Base-by-base conservation (phyloP, 2,329 filamentous ascomycete species). In the Talaromyces albobiverticillius region DNA sequence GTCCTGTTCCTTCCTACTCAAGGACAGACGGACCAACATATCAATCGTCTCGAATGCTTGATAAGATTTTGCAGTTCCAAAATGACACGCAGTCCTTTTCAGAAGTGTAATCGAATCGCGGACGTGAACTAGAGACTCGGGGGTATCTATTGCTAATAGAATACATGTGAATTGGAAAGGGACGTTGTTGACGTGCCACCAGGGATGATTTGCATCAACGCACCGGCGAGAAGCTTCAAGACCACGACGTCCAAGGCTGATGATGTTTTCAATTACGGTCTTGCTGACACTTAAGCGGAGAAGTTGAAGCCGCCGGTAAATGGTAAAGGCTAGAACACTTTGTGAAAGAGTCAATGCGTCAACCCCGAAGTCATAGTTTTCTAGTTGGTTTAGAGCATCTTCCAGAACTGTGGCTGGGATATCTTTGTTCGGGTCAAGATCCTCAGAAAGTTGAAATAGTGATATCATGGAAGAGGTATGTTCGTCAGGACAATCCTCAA, bases 141-240 rank as follows among this genome's bases (percentile, higher is more conserved):
- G 36, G 6, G 20, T 50, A 26, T 50, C 47, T n/a, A 50, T 50
- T 25, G 36, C 47, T 20, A 50, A 32, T 13, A 50, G 47, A 25
- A 50, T 41, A 32, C 47, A 50, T 11, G 47, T 50, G 23, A 50
- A 50, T 32, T 50, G 47, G 22, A 50, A 50, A 14, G 47, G 59
- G n/a, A 60, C 57, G 20, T 60, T 59, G 32, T 55, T 52, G 18
- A 60, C 57, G 22, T 60, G 59, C 59, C 59, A 60, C 59, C 59
- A 60, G 5, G 59, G 59, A 22, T 45, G 47, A 26, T 50, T 51
- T 6, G 40, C 40, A 13, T 52, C 53, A 10, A 55, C 43, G 10
- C 52, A 46, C 11, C 52, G 25, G 4, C 54, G 29, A 1, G 57
- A 50, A 3, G 59, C 54, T 3, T 53, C 40, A 2, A 59, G 53